A percentile compares a stretch with the other conserved stretches of the same genome.
These are phyloP conservation scores for Chrysoporthe cubensis DNA, from an alignment of 2,329 filamentous ascomycete genomes.

Conservation along the genomic window DNA sequence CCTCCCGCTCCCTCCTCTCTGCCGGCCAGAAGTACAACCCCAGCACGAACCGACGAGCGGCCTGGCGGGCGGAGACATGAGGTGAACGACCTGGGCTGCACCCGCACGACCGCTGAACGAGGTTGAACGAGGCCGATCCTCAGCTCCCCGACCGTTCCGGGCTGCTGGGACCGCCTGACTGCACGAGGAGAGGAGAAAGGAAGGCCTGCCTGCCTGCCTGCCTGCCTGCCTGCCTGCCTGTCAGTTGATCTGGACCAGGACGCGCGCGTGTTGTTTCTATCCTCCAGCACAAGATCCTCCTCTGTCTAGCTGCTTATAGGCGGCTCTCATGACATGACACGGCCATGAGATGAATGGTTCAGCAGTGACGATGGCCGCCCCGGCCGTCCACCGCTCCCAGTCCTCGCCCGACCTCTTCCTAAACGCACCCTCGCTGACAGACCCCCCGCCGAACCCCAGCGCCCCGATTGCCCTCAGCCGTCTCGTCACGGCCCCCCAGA, in stretches of 20 bases:
- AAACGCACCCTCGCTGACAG: constrained; percentile 32
- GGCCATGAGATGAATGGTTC: constrained; percentile 50
- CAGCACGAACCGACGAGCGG: constrained; percentile 1
- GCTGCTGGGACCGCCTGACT: constrained; percentile 7
- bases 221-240: constrained; percentile 13
- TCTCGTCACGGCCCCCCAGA: constrained; percentile 17
- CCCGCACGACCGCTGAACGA: constrained; percentile 5
- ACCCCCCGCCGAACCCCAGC: constrained; percentile 27
- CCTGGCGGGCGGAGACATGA: constrained; percentile 14
- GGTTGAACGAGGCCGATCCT: not conserved
- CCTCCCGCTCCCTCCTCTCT: constrained; percentile 15
- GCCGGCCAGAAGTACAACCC: constrained; percentile 16
- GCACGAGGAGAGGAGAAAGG: constrained; percentile 3
- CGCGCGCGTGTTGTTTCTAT: constrained; percentile 15
- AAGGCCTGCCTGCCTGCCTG: constrained; percentile 12
- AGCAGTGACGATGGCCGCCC: constrained; percentile 45
- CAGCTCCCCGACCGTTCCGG: not conserved
- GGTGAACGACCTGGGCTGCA: constrained; percentile 15
- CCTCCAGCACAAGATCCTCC: not conserved
- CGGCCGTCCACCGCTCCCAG: constrained; percentile 44
- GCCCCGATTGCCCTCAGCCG: constrained; percentile 18
- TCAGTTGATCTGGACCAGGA: constrained; percentile 22
- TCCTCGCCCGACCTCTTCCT: constrained; percentile 39
- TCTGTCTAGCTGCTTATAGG: constrained; percentile 21
- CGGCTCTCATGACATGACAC: constrained; percentile 31